Evolutionary conservation across 129 eudicot genomes (phyloP).

Genomic region (Pulicaria dysenterica): DNA sequence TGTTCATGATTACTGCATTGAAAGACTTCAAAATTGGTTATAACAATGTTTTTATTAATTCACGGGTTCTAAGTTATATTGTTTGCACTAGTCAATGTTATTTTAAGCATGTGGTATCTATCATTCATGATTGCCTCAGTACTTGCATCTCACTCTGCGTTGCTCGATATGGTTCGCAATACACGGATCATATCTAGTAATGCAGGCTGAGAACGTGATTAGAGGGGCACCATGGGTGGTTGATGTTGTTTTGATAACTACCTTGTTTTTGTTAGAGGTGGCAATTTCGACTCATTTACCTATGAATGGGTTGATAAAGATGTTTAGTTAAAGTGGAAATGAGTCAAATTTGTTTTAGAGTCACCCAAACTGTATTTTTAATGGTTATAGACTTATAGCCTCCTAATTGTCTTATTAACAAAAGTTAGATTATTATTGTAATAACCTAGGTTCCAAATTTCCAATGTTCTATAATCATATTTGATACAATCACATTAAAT

Average conservation of each 20-base stretch:
- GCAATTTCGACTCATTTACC: too few relatives aligned
- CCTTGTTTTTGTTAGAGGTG: too few relatives aligned
- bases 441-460: too few relatives aligned
- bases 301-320: too few relatives aligned
- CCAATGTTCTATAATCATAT: too few relatives aligned
- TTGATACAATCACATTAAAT: too few relatives aligned
- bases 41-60: background rate
- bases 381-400: too few relatives aligned
- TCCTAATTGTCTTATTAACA: too few relatives aligned
- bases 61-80: background rate
- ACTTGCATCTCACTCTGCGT: constrained; percentile 31
- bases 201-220: constrained; percentile 34
- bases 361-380: too few relatives aligned
- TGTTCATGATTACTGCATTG: background rate
- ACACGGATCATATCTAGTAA: constrained; percentile 34
- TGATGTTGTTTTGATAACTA: background rate
- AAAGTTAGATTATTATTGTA: too few relatives aligned
- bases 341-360: too few relatives aligned
- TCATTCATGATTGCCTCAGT: constrained; percentile 28
- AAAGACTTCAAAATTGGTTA: constrained; percentile 11
- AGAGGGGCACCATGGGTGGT: constrained; percentile 23
- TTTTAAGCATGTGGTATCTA: background rate
- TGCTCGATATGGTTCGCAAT: constrained; percentile 31
- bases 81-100: background rate
- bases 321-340: too few relatives aligned